These are phyloP conservation scores for Aspergillus fructus DNA, from an alignment of 2,329 filamentous ascomycete genomes.

Conservation along the genomic window DNA sequence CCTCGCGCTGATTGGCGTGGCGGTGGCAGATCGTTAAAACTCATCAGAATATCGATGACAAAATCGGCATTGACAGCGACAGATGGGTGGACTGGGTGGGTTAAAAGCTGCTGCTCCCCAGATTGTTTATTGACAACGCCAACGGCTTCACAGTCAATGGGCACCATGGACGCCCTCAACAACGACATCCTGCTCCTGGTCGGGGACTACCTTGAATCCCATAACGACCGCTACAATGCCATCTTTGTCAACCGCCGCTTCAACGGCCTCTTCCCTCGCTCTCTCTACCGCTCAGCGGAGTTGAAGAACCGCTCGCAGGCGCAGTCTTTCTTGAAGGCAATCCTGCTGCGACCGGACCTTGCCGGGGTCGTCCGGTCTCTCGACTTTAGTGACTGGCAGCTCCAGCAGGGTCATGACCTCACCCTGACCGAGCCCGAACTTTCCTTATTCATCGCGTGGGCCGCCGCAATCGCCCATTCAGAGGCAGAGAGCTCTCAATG, in stretches of 20 bases:
- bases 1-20: neutral
- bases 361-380: constrained; percentile 24
- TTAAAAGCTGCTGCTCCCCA: too few species aligned
- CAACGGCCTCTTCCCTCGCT: constrained; percentile 26
- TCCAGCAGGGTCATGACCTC: neutral
- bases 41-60: neutral
- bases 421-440: constrained; percentile 5
- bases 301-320: constrained; percentile 20
- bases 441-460: constrained; percentile 9
- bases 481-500: constrained; percentile 23
- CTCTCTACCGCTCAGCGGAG: constrained; percentile 22
- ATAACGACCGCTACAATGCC: constrained; percentile 26
- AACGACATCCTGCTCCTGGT: constrained; percentile 32
- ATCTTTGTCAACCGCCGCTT: constrained; percentile 27
- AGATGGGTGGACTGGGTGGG: too few species aligned
- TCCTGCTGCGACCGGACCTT: constrained; percentile 23
- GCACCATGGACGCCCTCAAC: constrained; percentile 16
- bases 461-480: constrained; percentile 18
- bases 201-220: constrained; percentile 27
- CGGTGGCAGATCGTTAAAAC: neutral
- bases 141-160: too few species aligned
- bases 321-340: constrained; percentile 22
- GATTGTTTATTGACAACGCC: too few species aligned
- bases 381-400: constrained; percentile 24
- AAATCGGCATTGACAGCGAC: too few species aligned